A percentile compares a stretch with the other conserved stretches of the same genome.
phyloP scores from a whole-genome alignment of 164 flowering plant species.

The Pachysandra terminalis region DNA sequence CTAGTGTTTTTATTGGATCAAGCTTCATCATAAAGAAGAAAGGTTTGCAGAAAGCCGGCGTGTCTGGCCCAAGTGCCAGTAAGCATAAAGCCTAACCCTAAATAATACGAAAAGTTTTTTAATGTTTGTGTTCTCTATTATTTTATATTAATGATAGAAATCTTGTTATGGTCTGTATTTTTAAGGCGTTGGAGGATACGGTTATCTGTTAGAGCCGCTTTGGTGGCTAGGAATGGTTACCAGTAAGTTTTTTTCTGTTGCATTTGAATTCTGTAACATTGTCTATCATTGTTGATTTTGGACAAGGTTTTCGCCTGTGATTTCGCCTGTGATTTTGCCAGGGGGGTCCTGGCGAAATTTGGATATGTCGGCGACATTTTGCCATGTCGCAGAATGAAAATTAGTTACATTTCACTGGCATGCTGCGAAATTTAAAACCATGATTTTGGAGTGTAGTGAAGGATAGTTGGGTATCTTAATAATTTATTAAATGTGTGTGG shows the following conservation, averaged over 20 bases:
- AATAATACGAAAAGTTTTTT: too few relatives aligned
- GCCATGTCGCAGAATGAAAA: too few relatives aligned
- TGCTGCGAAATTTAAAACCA: too few relatives aligned
- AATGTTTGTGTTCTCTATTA: background rate
- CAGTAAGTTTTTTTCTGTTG: conserved; percentile 47
- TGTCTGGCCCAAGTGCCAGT: conserved; percentile 40
- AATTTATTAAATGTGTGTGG: conserved; percentile 6
- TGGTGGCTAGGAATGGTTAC: conserved; percentile 97
- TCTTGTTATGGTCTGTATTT: conserved; percentile 1
- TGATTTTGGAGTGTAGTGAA: too few relatives aligned
- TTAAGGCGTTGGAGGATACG: conserved; percentile 86
- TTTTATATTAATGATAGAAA: background rate
- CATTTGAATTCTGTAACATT: too few relatives aligned
- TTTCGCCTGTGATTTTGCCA: too few relatives aligned
- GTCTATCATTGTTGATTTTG: too few relatives aligned
- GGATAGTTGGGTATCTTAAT: conserved; percentile 1
- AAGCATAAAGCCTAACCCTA: conserved; percentile 2
- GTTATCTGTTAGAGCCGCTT: conserved; percentile 82
- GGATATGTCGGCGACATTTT: too few relatives aligned
- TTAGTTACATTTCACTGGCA: too few relatives aligned
- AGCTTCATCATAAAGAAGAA: conserved; percentile 56
- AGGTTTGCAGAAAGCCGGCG: conserved; percentile 40
- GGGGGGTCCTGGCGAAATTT: too few relatives aligned
- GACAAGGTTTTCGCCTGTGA: too few relatives aligned
- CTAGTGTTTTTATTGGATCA: conserved; percentile 47